Conservation (phyloP, 371 early-diverging fungal species). For the Entomophthora muscae region DNA sequence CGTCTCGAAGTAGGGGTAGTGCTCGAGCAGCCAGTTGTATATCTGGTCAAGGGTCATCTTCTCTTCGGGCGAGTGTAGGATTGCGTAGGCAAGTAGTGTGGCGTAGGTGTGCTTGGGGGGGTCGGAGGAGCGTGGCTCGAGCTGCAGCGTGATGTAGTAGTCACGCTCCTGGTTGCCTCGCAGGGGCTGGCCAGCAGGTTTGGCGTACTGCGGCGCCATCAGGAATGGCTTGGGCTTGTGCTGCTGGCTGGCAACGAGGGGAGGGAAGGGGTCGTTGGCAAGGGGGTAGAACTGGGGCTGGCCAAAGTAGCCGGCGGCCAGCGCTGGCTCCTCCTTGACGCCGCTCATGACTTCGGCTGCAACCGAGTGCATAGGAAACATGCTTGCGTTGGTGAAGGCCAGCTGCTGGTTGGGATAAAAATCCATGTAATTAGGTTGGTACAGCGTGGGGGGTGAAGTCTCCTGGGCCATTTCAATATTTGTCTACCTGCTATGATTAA, state of each 20-base stretch:
- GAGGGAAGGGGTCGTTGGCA: neutral
- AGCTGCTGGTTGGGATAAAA: neutral
- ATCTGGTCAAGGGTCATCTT: slow-evolving; percentile 71
- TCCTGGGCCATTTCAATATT: neutral
- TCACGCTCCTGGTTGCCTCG: slow-evolving; percentile 2
- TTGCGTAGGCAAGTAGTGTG: slow-evolving; percentile 72
- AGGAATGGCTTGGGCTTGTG: neutral
- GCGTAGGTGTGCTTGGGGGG: slow-evolving; percentile 70
- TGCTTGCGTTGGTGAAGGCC: neutral
- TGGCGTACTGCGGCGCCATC: neutral
- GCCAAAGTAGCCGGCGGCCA: neutral
- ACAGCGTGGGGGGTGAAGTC: neutral
- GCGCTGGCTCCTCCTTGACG: neutral
- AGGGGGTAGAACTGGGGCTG: neutral
- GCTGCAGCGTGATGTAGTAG: neutral
- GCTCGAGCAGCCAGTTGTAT: slow-evolving; percentile 60
- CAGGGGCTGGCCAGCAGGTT: neutral
- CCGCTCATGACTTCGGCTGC: neutral
- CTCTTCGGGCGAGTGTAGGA: slow-evolving; percentile 43
- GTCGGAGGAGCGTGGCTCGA: slow-evolving; percentile 20
- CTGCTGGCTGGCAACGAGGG: neutral
- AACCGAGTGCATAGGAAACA: neutral
- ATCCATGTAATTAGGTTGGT: neutral
- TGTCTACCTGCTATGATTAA: too few species aligned
- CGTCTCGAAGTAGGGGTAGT: slow-evolving; percentile 68